These are phyloP conservation scores for Phytopythium cucurbitacearum DNA, from an alignment of 352 stramenopile species.

Conservation along the genomic window DNA sequence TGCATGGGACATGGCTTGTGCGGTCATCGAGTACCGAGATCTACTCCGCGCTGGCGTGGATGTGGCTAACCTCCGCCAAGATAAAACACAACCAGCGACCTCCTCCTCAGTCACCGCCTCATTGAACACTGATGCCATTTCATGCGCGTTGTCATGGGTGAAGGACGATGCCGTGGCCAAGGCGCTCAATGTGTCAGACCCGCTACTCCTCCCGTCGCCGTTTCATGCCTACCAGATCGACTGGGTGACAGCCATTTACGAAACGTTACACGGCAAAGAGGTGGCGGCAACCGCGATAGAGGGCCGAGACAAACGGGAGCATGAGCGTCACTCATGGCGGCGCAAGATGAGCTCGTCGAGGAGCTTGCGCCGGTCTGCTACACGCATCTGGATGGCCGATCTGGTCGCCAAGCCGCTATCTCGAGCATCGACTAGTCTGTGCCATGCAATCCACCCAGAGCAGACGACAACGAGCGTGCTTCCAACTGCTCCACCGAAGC, in stretches of 20 bases:
- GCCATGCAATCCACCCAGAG: too few species aligned
- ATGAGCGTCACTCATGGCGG: too few species aligned
- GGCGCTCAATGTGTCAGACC: neutral
- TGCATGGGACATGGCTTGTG: slow-evolving; percentile 12
- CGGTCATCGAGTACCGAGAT: slow-evolving; percentile 10
- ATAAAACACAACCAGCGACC: neutral
- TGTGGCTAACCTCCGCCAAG: neutral
- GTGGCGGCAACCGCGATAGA: too few species aligned
- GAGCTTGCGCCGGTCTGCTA: too few species aligned
- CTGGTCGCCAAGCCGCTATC: too few species aligned
- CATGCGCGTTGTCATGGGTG: neutral
- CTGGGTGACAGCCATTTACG: neutral
- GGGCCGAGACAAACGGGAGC: too few species aligned
- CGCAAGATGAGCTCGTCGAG: too few species aligned
- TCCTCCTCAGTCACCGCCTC: neutral
- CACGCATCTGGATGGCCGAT: too few species aligned
- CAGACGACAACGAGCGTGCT: too few species aligned
- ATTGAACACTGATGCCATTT: neutral
- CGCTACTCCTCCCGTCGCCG: neutral
- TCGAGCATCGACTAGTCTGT: too few species aligned
- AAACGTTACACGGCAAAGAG: neutral
- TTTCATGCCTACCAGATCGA: slow-evolving; percentile 3
- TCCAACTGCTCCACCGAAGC: too few species aligned
- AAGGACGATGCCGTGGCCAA: neutral
- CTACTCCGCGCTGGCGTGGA: slow-evolving; percentile 8